phyloP scores from a whole-genome alignment of 768 basidiomycete species.

The Multifurca ochricompacta region DNA sequence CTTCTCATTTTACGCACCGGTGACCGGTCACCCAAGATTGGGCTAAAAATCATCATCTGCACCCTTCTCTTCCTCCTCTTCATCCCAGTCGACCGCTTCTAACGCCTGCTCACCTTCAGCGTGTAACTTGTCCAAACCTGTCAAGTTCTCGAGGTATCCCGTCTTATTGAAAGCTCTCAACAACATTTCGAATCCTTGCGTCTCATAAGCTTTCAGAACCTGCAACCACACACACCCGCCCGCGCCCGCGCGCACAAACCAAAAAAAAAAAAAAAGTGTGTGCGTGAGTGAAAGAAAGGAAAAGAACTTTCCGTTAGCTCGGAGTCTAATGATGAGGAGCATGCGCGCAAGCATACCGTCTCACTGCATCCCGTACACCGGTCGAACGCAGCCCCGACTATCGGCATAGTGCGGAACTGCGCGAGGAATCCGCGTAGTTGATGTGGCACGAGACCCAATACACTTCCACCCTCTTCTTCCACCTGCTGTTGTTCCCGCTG shows the following conservation, averaged over 20 bases:
- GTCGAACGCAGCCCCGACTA: conserved; percentile 81
- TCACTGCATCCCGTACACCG: conserved; percentile 89
- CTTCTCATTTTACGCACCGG: too few relatives aligned
- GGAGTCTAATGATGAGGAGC: too few relatives aligned
- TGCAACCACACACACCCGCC: too few relatives aligned
- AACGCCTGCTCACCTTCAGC: conserved; percentile 44
- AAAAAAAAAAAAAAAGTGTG: too few relatives aligned
- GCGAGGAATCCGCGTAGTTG: conserved; percentile 87
- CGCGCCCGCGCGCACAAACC: too few relatives aligned
- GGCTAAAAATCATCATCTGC: conserved; percentile 29
- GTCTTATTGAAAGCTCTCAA: conserved; percentile 78
- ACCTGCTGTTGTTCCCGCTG: background rate
- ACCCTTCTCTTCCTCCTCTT: conserved; percentile 35
- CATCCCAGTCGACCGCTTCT: conserved; percentile 44
- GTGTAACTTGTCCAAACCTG: conserved; percentile 49
- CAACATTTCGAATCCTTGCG: conserved; percentile 74
- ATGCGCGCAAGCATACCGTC: conserved; percentile 45
- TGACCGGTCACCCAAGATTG: too few relatives aligned
- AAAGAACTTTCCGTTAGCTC: too few relatives aligned
- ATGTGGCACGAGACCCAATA: conserved; percentile 87
- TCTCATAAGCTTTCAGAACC: conserved; percentile 78
- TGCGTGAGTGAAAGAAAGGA: too few relatives aligned
- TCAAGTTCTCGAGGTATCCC: conserved; percentile 58
- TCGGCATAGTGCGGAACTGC: conserved; percentile 76
- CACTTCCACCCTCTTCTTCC: conserved; percentile 31